Percentiles rank a stretch among this genome's conserved stretches.
phyloP scores from a whole-genome alignment of 108 stramenopile genomes.

The Cyclotella choctawhatcheeana region DNA sequence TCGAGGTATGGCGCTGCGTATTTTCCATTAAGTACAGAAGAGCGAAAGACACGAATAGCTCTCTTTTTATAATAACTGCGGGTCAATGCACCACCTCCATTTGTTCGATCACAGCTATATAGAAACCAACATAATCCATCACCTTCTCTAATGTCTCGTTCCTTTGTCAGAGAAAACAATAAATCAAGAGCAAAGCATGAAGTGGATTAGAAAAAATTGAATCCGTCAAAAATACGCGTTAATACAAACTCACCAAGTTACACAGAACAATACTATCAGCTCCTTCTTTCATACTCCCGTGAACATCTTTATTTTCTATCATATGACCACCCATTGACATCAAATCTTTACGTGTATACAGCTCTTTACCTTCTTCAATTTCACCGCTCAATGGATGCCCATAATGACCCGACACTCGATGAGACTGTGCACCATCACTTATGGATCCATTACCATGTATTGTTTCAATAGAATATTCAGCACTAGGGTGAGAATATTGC shows the following conservation, averaged over 20 bases:
- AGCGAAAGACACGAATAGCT: conserved; percentile 55
- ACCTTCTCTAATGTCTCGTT: conserved; percentile 49
- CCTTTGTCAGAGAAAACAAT: conserved; percentile 17
- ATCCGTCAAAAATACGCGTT: not conserved
- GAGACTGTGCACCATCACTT: too few species aligned
- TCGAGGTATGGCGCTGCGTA: conserved; percentile 50
- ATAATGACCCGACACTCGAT: conserved; percentile 21
- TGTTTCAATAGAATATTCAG: conserved; percentile 4
- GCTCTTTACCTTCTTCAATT: conserved; percentile 54
- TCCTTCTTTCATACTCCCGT: conserved; percentile 57
- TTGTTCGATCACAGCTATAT: conserved; percentile 42
- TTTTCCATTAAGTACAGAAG: conserved; percentile 39
- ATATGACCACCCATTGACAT: conserved; percentile 39
- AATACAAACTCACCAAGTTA: conserved; percentile 52
- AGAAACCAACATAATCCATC: conserved; percentile 55
- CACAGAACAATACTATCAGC: conserved; percentile 62
- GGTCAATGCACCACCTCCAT: conserved; percentile 55
- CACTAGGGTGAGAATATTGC: conserved; percentile 1
- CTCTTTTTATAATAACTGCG: conserved; percentile 49
- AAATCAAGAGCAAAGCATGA: not conserved
- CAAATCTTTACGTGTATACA: conserved; percentile 50
- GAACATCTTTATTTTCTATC: conserved; percentile 53
- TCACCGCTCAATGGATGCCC: conserved; percentile 45
- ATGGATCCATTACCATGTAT: not conserved
- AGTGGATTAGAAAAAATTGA: not conserved